A percentile compares a stretch with the other conserved stretches of the same genome.
phyloP scores from a whole-genome alignment of 306 rosid species.

The Senna tora region DNA sequence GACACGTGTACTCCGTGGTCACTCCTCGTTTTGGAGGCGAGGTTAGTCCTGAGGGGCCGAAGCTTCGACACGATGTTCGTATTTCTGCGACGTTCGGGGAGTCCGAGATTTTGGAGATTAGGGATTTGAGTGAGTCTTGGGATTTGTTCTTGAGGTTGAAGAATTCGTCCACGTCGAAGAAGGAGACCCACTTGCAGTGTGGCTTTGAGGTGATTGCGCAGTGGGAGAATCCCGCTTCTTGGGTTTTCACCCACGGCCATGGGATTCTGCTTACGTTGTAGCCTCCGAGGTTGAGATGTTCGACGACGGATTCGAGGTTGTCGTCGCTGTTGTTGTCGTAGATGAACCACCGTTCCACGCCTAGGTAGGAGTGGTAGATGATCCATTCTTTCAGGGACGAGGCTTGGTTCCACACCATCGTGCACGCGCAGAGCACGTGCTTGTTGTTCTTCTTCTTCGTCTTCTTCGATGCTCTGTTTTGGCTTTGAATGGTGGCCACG shows the following conservation, averaged over 20 bases:
- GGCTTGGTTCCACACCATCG: conserved; percentile 98
- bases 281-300: conserved; percentile 57
- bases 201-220: conserved; percentile 83
- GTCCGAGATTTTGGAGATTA: conserved; percentile 61
- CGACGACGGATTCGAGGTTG: conserved; percentile 58
- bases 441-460: conserved; percentile 55
- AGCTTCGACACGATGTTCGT: conserved; percentile 84
- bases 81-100: conserved; percentile 64
- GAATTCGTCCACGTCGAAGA: conserved; percentile 94
- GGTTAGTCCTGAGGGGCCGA: conserved; percentile 89
- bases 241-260: conserved; percentile 99
- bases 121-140: conserved; percentile 48
- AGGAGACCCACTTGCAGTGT: conserved; percentile 93
- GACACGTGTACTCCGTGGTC: conserved; percentile 82
- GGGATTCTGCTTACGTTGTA: conserved; percentile 67
- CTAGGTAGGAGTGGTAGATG: conserved; percentile 91
- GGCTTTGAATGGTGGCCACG: conserved; percentile 51
- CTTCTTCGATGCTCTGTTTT: conserved; percentile 43
- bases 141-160: conserved; percentile 69
- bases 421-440: conserved; percentile 82
- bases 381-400: conserved; percentile 82
- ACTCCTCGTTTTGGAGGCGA: conserved; percentile 69
- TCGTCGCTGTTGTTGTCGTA: conserved; percentile 96
- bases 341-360: conserved; percentile 91
- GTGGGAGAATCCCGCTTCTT: conserved; percentile 96